Evolutionary conservation across 192 early-diverging fungal species (phyloP), one percentile per base, ranked within the genome.

Genomic region (Globomyces pollinis-pini): DNA sequence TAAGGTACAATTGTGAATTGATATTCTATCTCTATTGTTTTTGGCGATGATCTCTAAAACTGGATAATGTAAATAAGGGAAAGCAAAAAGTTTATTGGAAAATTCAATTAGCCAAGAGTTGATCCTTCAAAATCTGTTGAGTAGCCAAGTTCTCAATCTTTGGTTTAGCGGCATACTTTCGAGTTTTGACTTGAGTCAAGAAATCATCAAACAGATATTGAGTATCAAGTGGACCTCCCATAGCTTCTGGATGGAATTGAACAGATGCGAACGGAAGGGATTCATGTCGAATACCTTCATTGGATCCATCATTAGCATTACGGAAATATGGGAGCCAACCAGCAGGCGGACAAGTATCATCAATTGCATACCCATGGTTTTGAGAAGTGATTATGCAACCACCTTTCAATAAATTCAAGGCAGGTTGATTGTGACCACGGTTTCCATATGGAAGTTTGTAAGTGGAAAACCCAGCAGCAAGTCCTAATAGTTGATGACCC

Each of bases 191-290:
- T 35, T 83, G 67, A 47, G 59, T 72, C 63, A 90, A 61, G 64
- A 91, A 93, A 31, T 86, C 81, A 23, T 85, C 81, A 73, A 96
- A 96, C 44, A 96, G 76, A 51, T 88, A 91, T 50, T 82, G 85
- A n/a, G 93, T 94, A 51, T 96, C 93, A 49, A 83, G 78, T 4
- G 93, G 93, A 16, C 93, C 93, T 54, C 89, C 91, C 74, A 87
- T 90, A 23, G 93, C 90, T 68, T 96, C 93, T 9, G 93, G 93
- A 62, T 96, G 93, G 84, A 94, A 96, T 77, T 96, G 93, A 4
- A 94, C 93, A 35, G 86, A 88, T 39, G 75, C 70, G 60, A 86
- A 89, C 15, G 91, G 91, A 56, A 78, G 73, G 38, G 65, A 56
- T 33, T 65, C 55, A 67, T 94, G 91, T 29, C 83, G 76, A 45